These are phyloP conservation scores for Mycena rosella DNA, from an alignment of 768 basidiomycete species.

Conservation along the genomic window DNA sequence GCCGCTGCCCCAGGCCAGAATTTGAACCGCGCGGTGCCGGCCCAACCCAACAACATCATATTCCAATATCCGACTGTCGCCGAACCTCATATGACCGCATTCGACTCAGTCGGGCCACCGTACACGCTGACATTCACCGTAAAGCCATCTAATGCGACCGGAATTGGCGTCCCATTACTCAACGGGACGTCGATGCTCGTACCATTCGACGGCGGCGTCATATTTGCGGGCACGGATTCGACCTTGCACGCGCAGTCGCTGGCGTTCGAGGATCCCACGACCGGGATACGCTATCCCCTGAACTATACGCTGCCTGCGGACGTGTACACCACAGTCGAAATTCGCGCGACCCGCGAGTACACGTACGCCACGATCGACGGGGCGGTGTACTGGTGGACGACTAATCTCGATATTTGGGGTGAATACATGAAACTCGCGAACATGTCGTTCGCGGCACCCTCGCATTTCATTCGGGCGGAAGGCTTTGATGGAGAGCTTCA, in stretches of 20 bases:
- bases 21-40: slow-evolving; percentile 53
- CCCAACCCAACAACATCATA: slow-evolving; percentile 44
- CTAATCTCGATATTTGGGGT: slow-evolving; percentile 56
- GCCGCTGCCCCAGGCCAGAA: slow-evolving; percentile 58
- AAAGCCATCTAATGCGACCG: slow-evolving; percentile 39
- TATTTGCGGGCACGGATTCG: slow-evolving; percentile 54
- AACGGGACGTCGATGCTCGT: slow-evolving; percentile 28
- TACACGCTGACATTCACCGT: slow-evolving; percentile 57
- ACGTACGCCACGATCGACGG: slow-evolving; percentile 51
- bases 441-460: slow-evolving; percentile 60
- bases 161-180: slow-evolving; percentile 15
- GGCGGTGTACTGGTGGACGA: slow-evolving; percentile 48
- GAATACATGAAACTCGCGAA: slow-evolving; percentile 53
- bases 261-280: slow-evolving; percentile 53
- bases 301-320: slow-evolving; percentile 44
- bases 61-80: slow-evolving; percentile 42
- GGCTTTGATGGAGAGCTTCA: slow-evolving; percentile 42
- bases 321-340: slow-evolving; percentile 50
- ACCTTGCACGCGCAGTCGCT: slow-evolving; percentile 52
- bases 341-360: slow-evolving; percentile 51
- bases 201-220: slow-evolving; percentile 32
- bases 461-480: slow-evolving; percentile 49
- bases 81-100: slow-evolving; percentile 42
- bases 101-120: slow-evolving; percentile 57
- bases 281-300: slow-evolving; percentile 50